phyloP scores from a whole-genome alignment of 2,329 filamentous ascomycete species.

The Hymenoscyphus occultus region DNA sequence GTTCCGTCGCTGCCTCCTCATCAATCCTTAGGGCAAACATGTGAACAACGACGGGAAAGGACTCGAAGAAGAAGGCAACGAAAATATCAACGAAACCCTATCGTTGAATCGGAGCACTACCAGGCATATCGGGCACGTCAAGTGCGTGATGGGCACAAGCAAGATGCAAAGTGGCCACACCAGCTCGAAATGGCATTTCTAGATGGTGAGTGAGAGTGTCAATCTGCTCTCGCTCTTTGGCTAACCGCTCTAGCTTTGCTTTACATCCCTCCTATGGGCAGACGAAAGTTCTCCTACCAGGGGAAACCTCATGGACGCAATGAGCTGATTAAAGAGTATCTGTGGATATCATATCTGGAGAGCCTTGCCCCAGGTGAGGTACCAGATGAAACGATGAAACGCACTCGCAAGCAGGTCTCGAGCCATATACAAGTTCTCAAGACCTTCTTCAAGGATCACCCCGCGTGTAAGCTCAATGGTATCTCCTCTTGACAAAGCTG shows the following conservation, averaged over 20 bases:
- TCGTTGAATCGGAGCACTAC: constrained; percentile 61
- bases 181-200: constrained; percentile 65
- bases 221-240: background rate
- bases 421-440: constrained; percentile 71
- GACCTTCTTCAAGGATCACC: constrained; percentile 60
- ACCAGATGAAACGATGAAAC: constrained; percentile 45
- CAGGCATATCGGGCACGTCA: constrained; percentile 64
- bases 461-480: constrained; percentile 54
- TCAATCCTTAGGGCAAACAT: constrained; percentile 22
- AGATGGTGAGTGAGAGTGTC: constrained; percentile 50
- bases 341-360: constrained; percentile 49
- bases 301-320: constrained; percentile 64
- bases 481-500: constrained; percentile 12
- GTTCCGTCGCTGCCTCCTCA: constrained; percentile 30
- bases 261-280: constrained; percentile 63
- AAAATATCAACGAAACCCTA: constrained; percentile 49
- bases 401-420: constrained; percentile 61
- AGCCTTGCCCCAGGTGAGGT: constrained; percentile 45
- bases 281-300: constrained; percentile 63
- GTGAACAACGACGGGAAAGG: constrained; percentile 36
- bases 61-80: constrained; percentile 31
- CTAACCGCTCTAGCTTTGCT: constrained; percentile 51
- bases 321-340: constrained; percentile 67
- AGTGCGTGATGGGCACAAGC: constrained; percentile 57
- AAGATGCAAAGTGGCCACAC: constrained; percentile 60